Base-by-base conservation (phyloP, 768 basidiomycete genomes). In the Auriscalpium microsporum region DNA sequence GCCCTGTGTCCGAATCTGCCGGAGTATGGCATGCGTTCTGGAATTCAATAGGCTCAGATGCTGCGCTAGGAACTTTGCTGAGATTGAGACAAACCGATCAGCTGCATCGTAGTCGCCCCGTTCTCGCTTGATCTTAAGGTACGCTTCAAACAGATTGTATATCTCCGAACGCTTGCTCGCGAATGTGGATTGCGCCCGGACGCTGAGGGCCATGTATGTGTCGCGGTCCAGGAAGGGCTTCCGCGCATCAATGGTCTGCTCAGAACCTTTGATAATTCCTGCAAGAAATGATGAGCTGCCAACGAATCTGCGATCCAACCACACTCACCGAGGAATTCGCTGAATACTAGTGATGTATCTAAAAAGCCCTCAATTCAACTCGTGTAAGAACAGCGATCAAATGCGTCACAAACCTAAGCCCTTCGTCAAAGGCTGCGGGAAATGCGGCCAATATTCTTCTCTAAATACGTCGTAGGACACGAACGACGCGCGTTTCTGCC, bases 221-320 rank as follows among this genome's bases (percentile, higher is more conserved):
- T 47, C 58, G n/a, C 40, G 23, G 51, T 59, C 13, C 55, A 58
- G 44, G 40, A 38, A 17, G 37, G 53, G 17, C 44, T 55, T n/a
- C 46, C 35, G n/a, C 36, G 45, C 1, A 52, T 53, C 9, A 3
- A 81, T 53, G 0, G 84, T 70, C 49, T 69, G 68, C 63, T 87
- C 84, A 0, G 86, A 85, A 14, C 87, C 86, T 62, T 80, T 77
- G 57, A 89, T 82, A 8, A 84, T 78, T 34, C 85, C 85, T 68
- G 10, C 7, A 52, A 2, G 17, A 42, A 9, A 5, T 38, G 45
- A 7, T 42, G 45, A n/a, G 45, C 19, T 10, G 9, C 10, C 14
- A 19, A 0, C 10, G 19, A 16, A 8, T 7, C 0, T 11, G 36
- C 11, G 34, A 45, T 7, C 36, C 2, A 11, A 6, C 10, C 3